Evolutionary conservation across 2,329 filamentous ascomycete species (phyloP), one percentile per base, ranked within the genome.

Genomic region (Proliferodiscus dingleyae): DNA sequence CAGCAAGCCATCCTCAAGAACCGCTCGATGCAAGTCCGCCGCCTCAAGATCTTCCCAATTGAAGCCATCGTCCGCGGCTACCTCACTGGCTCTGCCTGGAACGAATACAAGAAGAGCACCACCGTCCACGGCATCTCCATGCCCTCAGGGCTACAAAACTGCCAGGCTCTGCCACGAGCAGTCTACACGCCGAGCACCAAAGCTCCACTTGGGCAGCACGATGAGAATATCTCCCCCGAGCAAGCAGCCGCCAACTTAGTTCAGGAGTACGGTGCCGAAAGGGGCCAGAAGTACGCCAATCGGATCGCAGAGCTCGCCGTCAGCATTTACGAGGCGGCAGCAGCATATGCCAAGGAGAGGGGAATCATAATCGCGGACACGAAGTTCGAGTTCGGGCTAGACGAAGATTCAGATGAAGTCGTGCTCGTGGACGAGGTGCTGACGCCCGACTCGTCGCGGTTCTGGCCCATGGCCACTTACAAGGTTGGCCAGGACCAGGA

Each of bases 371-470:
- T 87, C 48, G 83, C 83, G 1, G 83, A 87, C 61, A 87, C 83
- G 3, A 87, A 87, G 62, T 86, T 87, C 62, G 83, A 87, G 61
- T 87, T 87, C 63, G 83, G 81, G 0, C 65, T 83, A 8, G 78
- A 83, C 49, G 69, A 73, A 36, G 71, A 70, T 44, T 77, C 73
- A 0, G 70, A 76, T 44, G 74, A 82, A 57, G 72, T 88, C 10
- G 75, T 87, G n/a, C 68, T 87, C 30, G 75, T 86, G 2, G 84
- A 85, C 65, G 85, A 85, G 63, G 80, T 88, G 4, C 66, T 87
- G 49, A 94, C 89, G 6, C 89, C 89, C 2, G 85, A 89, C 64
- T 85, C 79, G 44, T 91, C 85, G 41, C 79, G 90, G 13, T 95
- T 95, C 74, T 97, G 91, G 90, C 82, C 83, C 1, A 79, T 76